A percentile compares a stretch with the other conserved stretches of the same genome.
Conservation (phyloP, 164 flowering plant genomes). For the Macadamia tetraphylla region DNA sequence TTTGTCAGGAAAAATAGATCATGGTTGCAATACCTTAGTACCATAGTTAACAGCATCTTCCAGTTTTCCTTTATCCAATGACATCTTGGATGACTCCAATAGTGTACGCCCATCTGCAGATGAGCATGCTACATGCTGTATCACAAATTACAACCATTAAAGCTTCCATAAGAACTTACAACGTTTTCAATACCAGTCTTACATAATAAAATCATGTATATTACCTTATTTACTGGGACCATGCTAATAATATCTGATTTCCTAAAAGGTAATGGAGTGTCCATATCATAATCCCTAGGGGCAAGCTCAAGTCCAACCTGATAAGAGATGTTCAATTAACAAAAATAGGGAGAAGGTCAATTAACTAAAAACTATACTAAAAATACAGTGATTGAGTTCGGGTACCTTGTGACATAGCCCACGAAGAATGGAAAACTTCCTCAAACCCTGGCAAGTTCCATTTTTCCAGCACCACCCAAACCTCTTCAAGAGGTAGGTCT, state of each 20-base stretch:
- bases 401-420: constrained; percentile 88
- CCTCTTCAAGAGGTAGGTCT: constrained; percentile 67
- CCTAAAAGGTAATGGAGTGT: constrained; percentile 58
- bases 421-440: constrained; percentile 81
- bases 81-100: constrained; percentile 87
- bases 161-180: constrained; percentile 2
- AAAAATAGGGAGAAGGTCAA: constrained; percentile 5
- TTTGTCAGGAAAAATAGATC: background rate
- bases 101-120: constrained; percentile 96
- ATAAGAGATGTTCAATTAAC: constrained; percentile 1
- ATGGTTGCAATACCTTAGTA: constrained; percentile 53
- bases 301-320: constrained; percentile 96
- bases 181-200: background rate
- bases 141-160: constrained; percentile 6
- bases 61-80: constrained; percentile 92
- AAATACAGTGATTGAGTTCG: background rate
- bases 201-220: background rate
- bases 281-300: constrained; percentile 90
- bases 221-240: constrained; percentile 91
- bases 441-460: constrained; percentile 44
- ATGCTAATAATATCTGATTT: constrained; percentile 70
- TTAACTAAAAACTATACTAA: background rate
- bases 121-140: constrained; percentile 95
- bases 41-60: constrained; percentile 98
- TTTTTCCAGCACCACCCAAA: constrained; percentile 68